These are phyloP conservation scores for Neurospora sp. DNA, from an alignment of 495 filamentous ascomycete species.

Conservation along the genomic window DNA sequence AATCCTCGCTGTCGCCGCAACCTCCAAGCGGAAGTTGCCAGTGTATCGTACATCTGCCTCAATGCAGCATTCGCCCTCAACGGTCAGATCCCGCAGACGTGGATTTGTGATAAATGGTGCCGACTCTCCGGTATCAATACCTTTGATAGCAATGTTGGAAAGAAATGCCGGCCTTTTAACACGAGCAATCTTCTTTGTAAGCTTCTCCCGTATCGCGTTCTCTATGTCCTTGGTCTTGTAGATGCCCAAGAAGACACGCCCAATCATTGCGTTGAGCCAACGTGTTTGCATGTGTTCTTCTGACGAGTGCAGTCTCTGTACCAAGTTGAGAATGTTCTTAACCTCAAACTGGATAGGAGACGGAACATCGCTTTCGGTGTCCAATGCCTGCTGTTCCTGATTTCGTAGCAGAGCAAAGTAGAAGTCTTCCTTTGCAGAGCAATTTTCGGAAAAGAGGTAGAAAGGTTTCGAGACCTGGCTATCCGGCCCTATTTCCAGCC, in stretches of 20 bases:
- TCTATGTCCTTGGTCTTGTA: constrained; percentile 79
- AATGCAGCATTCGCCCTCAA: constrained; percentile 78
- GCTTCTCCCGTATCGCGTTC: constrained; percentile 67
- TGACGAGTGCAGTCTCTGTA: constrained; percentile 82
- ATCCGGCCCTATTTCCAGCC: constrained; percentile 42
- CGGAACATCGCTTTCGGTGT: constrained; percentile 49
- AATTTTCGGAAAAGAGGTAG: constrained; percentile 87
- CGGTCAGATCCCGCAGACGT: constrained; percentile 75
- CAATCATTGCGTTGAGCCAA: constrained; percentile 88
- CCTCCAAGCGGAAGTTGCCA: constrained; percentile 79
- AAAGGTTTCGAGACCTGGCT: constrained; percentile 63
- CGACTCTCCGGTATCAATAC: constrained; percentile 76
- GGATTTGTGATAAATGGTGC: constrained; percentile 88
- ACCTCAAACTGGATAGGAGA: constrained; percentile 69
- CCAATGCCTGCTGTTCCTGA: constrained; percentile 52
- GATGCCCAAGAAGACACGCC: constrained; percentile 75
- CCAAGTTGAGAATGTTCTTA: constrained; percentile 73
- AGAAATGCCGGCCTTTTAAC: constrained; percentile 89
- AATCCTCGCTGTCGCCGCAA: constrained; percentile 81
- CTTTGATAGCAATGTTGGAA: constrained; percentile 65
- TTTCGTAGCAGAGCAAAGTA: constrained; percentile 87
- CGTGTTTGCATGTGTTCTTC: constrained; percentile 87
- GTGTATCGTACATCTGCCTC: constrained; percentile 82
- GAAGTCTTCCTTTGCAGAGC: constrained; percentile 95
- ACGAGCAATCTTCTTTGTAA: constrained; percentile 91